Evolutionary conservation across 2,329 filamentous ascomycete species (phyloP).

Genomic region (Aspergillus sp.): DNA sequence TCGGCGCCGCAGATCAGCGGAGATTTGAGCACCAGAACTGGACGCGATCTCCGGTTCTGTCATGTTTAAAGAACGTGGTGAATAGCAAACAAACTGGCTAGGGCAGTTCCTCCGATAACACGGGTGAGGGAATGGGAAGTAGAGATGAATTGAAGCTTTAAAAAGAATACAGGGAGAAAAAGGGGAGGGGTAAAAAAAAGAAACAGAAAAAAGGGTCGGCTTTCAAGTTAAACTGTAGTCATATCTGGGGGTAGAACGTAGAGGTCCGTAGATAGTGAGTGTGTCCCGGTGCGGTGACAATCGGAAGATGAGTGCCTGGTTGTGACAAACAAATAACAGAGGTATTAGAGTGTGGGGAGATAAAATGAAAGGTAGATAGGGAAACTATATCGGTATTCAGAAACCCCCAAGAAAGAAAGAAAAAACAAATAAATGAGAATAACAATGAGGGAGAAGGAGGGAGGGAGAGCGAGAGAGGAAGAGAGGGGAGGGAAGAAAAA

Average conservation of each 20-base stretch:
- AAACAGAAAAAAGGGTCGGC: constrained; percentile 7
- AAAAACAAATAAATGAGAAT: not conserved
- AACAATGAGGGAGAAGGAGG: not conserved
- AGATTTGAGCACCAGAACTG: constrained; percentile 35
- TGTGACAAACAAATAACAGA: not conserved
- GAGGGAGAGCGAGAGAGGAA: not conserved
- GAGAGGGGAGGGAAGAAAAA: not conserved
- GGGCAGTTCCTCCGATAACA: not conserved
- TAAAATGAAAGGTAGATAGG: too few relatives aligned
- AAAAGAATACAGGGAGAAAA: constrained; percentile 11
- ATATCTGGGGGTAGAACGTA: constrained; percentile 13
- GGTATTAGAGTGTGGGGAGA: not conserved
- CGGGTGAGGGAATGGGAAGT: not conserved
- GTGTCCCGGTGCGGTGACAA: not conserved
- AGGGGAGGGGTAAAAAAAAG: constrained; percentile 11
- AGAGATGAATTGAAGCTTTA: constrained; percentile 1
- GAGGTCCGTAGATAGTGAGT: constrained; percentile 2
- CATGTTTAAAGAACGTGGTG: constrained; percentile 24
- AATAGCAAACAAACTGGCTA: not conserved
- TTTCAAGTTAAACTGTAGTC: constrained; percentile 9
- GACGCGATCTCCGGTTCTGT: constrained; percentile 32
- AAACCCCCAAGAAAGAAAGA: not conserved
- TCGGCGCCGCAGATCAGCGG: constrained; percentile 41
- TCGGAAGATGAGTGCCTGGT: not conserved
- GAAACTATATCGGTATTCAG: not conserved